Evolutionary conservation across 148 eudicot species (phyloP).

Genomic region (Chenopodium album): DNA sequence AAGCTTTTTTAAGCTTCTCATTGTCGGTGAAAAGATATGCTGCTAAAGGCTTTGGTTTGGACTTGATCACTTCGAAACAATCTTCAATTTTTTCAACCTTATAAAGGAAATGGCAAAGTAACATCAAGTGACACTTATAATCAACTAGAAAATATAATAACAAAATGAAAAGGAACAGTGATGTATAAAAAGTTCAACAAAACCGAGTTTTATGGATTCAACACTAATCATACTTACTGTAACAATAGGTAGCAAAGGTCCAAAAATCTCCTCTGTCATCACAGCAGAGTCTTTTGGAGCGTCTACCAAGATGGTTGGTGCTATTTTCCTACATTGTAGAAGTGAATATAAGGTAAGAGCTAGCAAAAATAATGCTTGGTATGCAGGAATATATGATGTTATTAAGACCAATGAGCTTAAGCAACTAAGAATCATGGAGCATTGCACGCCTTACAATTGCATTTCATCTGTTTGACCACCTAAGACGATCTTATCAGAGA

Average conservation of each 20-base stretch:
- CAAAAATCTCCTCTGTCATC: slow-evolving; percentile 79
- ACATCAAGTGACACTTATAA: not conserved
- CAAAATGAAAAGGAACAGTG: too few species aligned
- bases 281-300: slow-evolving; percentile 42
- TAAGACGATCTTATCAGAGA: slow-evolving; percentile 43
- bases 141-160: not conserved
- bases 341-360: not conserved
- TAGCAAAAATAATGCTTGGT: not conserved
- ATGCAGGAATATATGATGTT: too few species aligned
- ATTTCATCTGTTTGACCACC: slow-evolving; percentile 57
- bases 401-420: not conserved
- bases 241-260: slow-evolving; percentile 71
- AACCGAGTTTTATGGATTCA: not conserved
- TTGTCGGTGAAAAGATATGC: slow-evolving; percentile 67
- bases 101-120: not conserved
- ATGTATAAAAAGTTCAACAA: not conserved
- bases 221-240: slow-evolving; percentile 44
- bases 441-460: slow-evolving; percentile 40
- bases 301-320: slow-evolving; percentile 66
- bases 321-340: slow-evolving; percentile 47
- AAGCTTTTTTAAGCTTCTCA: slow-evolving; percentile 48
- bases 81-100: slow-evolving; percentile 61
- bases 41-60: slow-evolving; percentile 68
- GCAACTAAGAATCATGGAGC: not conserved
- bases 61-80: slow-evolving; percentile 53